Evolutionary conservation across 2,329 filamentous ascomycete genomes (phyloP), one percentile per base, ranked within the genome.

Genomic region (Xenosphaeropsis pyriputrescens): DNA sequence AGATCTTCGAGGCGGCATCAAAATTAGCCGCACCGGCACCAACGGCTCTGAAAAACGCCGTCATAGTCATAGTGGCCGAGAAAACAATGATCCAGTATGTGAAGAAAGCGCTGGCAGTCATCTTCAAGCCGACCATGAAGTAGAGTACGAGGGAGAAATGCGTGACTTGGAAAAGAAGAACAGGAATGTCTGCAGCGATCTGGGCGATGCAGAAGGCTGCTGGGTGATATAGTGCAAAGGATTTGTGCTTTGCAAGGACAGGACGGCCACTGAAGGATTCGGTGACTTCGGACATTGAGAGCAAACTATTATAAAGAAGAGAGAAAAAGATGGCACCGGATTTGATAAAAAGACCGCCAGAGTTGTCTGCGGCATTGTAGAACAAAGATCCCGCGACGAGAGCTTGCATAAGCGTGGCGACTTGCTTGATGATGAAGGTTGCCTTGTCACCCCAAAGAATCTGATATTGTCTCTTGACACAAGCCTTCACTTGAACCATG

Each of bases 371-470:
- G 0, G 75, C 70, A 39, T 75, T 65, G 56, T 81, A 83, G 56
- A 83, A 83, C 3, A 82, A 62, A 0, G 75, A 80, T 6, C 76
- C 77, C 2, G 68, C 63, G 40, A 82, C 70, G 5, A 83, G 54
- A 0, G 76, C 74, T 47, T 79, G 72, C 0, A 64, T 47, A 6
- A 80, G 48, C 2, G 69, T 75, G 0, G 67, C 65, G 5, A 62
- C 54, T 45, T 79, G 73, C 50, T 76, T 78, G 56, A 79, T 73
- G 43, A 75, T 45, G 30, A 79, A 72, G 0, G 72, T 75, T 0
- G 68, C 62, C 45, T 75, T 77, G 53, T 81, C 75, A 31, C 75
- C 75, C 63, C 67, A 71, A 2, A 81, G 48, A 18, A 80, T 74
- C 45, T 79, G 72, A 43, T 79, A 80, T 44, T 80, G 75, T 4